Conservation (phyloP, 2,329 filamentous ascomycete genomes). For the Decorospora gaudefroyi region DNA sequence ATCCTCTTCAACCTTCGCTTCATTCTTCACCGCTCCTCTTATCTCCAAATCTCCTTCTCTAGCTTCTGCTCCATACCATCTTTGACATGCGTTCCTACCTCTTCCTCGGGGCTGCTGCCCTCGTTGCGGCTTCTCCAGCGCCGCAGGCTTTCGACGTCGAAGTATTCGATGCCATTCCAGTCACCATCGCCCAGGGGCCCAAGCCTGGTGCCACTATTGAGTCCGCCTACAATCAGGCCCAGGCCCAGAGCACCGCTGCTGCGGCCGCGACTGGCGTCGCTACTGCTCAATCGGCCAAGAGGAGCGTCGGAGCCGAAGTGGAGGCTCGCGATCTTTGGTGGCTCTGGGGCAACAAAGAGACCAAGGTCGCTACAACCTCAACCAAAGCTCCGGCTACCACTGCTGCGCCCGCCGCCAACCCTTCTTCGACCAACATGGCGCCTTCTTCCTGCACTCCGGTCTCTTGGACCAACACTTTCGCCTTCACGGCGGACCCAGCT, state of each 20-base stretch:
- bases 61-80: conserved; percentile 5
- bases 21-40: conserved; percentile 8
- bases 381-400: conserved; percentile 1
- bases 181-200: conserved; percentile 20
- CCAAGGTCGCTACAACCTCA: background rate
- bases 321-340: conserved; percentile 8
- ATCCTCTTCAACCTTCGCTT: conserved; percentile 6
- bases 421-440: conserved; percentile 24
- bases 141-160: conserved; percentile 25
- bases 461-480: conserved; percentile 28
- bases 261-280: conserved; percentile 18
- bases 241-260: conserved; percentile 20
- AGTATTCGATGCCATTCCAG: conserved; percentile 12
- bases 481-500: conserved; percentile 28
- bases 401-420: conserved; percentile 11
- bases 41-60: conserved; percentile 1
- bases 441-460: conserved; percentile 30
- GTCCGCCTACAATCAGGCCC: conserved; percentile 18
- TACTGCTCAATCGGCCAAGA: conserved; percentile 23
- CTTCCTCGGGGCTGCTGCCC: conserved; percentile 28
- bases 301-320: conserved; percentile 6
- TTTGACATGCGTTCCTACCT: conserved; percentile 28
- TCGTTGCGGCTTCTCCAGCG: conserved; percentile 28
- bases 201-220: conserved; percentile 18
- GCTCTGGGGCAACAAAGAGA: conserved; percentile 8